Percentiles rank a stretch among this genome's conserved stretches.
Evolutionary conservation across 352 stramenopile species (phyloP).

Genomic region (Phytophthora pini): DNA sequence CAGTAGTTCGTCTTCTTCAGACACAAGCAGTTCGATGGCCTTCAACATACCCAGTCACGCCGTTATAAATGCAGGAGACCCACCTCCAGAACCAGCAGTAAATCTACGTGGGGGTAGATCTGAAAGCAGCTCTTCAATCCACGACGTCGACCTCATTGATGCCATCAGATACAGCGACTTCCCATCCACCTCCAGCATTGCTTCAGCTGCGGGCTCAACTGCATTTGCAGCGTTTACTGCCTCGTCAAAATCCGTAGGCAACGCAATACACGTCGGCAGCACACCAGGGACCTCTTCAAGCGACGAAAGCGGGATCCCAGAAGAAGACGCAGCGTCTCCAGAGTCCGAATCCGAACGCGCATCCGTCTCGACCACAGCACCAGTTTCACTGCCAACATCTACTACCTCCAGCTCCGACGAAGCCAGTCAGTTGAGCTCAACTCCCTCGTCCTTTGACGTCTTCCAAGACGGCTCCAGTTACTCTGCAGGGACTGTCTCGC

Average conservation of each 20-base stretch:
- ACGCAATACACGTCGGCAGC: neutral
- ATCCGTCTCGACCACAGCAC: neutral
- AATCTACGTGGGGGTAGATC: neutral
- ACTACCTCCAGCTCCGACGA: neutral
- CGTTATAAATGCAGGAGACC: constrained; percentile 12
- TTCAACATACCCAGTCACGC: neutral
- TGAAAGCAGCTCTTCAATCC: constrained; percentile 6
- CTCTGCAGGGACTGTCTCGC: constrained; percentile 5
- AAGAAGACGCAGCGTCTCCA: neutral
- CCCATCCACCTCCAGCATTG: neutral
- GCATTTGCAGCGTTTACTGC: too few relatives aligned
- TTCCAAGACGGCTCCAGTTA: constrained; percentile 2
- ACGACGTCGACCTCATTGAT: neutral
- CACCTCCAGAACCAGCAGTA: neutral
- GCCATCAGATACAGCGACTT: neutral
- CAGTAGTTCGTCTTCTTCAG: constrained; percentile 10
- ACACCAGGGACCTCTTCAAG: neutral
- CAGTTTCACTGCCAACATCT: neutral
- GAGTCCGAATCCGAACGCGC: neutral
- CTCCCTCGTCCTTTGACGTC: neutral
- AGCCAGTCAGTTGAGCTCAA: neutral
- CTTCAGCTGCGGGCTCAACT: too few relatives aligned
- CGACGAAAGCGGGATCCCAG: neutral
- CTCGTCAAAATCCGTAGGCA: too few relatives aligned
- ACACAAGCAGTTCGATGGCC: constrained; percentile 1